phyloP scores from a whole-genome alignment of 1,284 basidiomycete species.

The Entoloma clypeatum region DNA sequence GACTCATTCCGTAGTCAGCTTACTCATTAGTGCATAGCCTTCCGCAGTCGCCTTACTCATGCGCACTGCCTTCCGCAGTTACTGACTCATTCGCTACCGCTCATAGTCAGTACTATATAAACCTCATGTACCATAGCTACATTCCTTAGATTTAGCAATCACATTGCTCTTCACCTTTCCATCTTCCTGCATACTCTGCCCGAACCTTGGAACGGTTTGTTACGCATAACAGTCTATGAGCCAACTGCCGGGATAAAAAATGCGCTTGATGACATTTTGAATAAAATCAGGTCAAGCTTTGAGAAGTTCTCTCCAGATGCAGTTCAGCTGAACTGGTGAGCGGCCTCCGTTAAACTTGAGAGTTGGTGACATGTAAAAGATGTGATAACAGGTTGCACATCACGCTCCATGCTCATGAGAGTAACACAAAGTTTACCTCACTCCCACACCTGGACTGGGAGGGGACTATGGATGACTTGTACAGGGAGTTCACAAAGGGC shows the following conservation, averaged over 20 bases:
- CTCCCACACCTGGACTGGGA: conserved; percentile 6
- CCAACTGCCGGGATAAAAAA: conserved; percentile 1
- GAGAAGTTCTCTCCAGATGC: conserved; percentile 4
- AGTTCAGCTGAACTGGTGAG: conserved; percentile 10
- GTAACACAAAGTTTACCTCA: conserved; percentile 8
- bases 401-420: conserved; percentile 9
- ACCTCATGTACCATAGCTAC: too few relatives aligned
- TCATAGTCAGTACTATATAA: too few relatives aligned
- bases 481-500: conserved; percentile 7
- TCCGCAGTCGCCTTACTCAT: too few relatives aligned
- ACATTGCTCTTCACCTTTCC: too few relatives aligned
- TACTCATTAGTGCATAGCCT: too few relatives aligned
- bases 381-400: conserved; percentile 8
- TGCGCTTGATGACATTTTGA: conserved; percentile 6
- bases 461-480: conserved; percentile 3
- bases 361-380: neutral
- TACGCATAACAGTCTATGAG: too few relatives aligned
- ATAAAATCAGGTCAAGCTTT: conserved; percentile 2
- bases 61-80: too few relatives aligned
- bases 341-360: neutral
- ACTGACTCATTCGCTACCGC: too few relatives aligned
- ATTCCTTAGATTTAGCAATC: too few relatives aligned
- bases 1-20: too few relatives aligned
- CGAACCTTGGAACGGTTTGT: too few relatives aligned
- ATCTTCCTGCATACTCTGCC: too few relatives aligned